phyloP scores from a whole-genome alignment of 78 protist species.

The Speleostelium caveatum region DNA sequence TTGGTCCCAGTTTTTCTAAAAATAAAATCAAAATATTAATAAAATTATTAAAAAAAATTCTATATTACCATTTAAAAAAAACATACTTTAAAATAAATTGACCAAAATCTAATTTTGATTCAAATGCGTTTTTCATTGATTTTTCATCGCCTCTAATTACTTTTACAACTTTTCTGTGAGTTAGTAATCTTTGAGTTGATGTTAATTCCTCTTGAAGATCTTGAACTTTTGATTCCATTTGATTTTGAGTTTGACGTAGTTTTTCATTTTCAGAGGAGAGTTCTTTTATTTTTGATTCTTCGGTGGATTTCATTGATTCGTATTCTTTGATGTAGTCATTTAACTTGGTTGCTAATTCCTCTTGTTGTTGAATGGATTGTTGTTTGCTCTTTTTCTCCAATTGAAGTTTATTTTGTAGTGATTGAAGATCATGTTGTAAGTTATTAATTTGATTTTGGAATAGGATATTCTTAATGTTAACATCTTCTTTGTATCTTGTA shows the following conservation, averaged over 20 bases:
- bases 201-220: conserved; percentile 54
- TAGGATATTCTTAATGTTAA: conserved; percentile 20
- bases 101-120: conserved; percentile 35
- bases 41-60: too few relatives aligned
- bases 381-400: conserved; percentile 46
- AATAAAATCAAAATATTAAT: too few relatives aligned
- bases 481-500: conserved; percentile 18
- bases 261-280: background rate
- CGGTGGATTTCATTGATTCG: background rate
- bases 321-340: conserved; percentile 36
- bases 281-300: background rate
- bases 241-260: background rate
- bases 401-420: conserved; percentile 25
- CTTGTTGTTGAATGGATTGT: conserved; percentile 28
- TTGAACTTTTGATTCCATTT: conserved; percentile 10
- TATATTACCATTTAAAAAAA: background rate
- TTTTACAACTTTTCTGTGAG: conserved; percentile 26
- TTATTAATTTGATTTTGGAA: conserved; percentile 52
- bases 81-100: conserved; percentile 32
- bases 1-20: too few relatives aligned
- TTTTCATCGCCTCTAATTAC: conserved; percentile 59
- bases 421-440: conserved; percentile 35
- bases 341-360: conserved; percentile 34
- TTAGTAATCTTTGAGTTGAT: conserved; percentile 49
- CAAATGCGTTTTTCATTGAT: conserved; percentile 48